Conservation (phyloP, 108 stramenopile genomes). For the Cylindrotheca fusiformis region DNA sequence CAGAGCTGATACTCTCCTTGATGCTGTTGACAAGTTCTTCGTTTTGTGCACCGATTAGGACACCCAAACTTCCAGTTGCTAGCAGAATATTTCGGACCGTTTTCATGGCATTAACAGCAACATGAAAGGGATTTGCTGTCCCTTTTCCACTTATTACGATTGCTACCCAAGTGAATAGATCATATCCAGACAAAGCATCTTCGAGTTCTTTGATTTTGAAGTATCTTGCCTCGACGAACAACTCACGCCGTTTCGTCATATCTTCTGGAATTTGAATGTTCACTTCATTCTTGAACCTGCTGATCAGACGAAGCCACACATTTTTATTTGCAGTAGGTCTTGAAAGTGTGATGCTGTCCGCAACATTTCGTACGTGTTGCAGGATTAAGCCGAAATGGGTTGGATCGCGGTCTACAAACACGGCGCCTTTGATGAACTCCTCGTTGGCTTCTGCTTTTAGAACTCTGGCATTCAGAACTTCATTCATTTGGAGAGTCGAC, state of each 20-base stretch:
- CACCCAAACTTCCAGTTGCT: slow-evolving; percentile 15
- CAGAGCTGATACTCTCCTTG: too few species aligned
- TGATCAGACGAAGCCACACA: too few species aligned
- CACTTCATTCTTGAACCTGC: slow-evolving; percentile 20
- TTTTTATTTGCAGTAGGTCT: too few species aligned
- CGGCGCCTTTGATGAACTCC: slow-evolving; percentile 29
- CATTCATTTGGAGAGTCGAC: slow-evolving; percentile 46
- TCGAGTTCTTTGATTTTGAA: slow-evolving; percentile 48
- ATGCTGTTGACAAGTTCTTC: slow-evolving; percentile 17
- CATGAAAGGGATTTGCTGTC: slow-evolving; percentile 25
- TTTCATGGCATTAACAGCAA: slow-evolving; percentile 8
- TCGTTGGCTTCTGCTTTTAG: slow-evolving; percentile 47
- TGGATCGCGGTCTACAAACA: slow-evolving; percentile 64
- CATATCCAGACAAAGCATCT: slow-evolving; percentile 20
- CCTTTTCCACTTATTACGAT: slow-evolving; percentile 24
- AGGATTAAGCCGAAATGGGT: slow-evolving; percentile 54
- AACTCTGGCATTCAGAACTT: slow-evolving; percentile 44
- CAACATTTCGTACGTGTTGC: slow-evolving; percentile 44
- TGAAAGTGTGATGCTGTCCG: too few species aligned
- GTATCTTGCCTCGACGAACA: slow-evolving; percentile 49
- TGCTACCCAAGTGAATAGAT: slow-evolving; percentile 16
- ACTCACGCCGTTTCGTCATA: slow-evolving; percentile 26
- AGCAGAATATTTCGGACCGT: slow-evolving; percentile 6
- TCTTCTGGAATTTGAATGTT: slow-evolving; percentile 44
- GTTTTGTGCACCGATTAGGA: slow-evolving; percentile 16